Base-by-base conservation (phyloP, 1,284 basidiomycete species). In the Pyrrhoderma noxium region DNA sequence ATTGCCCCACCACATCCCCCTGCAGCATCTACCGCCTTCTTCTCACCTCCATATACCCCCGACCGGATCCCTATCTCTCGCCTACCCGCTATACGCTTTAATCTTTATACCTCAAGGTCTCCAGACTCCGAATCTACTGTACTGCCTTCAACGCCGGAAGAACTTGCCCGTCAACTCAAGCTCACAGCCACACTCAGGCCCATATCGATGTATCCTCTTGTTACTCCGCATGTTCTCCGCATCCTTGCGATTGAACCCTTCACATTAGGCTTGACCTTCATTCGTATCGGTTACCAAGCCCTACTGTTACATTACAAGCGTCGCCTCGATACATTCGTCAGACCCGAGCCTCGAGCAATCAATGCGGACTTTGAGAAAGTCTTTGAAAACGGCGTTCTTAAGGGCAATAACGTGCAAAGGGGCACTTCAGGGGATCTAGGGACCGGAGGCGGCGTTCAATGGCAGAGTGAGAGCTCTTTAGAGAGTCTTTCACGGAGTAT, bases 201-300 rank as follows among this genome's bases (percentile, higher is more conserved):
- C 38, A 61, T 60, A 14, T 42, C 60, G 38, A 57, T 75, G 4
- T 58, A 62, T 1, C 73, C 75, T 2, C 66, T 85, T 4, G 70
- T 72, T 0, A 60, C 76, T 0, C 8, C 47, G 0, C 63, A 68
- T 11, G 66, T 86, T 4, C 58, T 82, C 18, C 46, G 50, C 0
- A 65, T 73, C 0, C 65, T 88, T 11, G 50, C 67, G 1, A 65
- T 62, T 31, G 27, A 40, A 16, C 87, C 86, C 0, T 67, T 84
- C 44, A 70, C 70, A 14, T 71, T 89, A 4, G 65, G 88, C 22
- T 65, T 84, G 9, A 77, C 81, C 0, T 69, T 80, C 46, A 69
- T 74, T 1, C 70, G 86, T n/a, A 89, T 89, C 48, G 63, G 82
- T 2, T 80, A 74, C 49, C 73, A 85, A 49, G 85, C 87, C 0